Percentiles rank a stretch among this genome's conserved stretches.
Conservation (phyloP, 2,329 filamentous ascomycete genomes). For the Pyrenochaeta sp. region DNA sequence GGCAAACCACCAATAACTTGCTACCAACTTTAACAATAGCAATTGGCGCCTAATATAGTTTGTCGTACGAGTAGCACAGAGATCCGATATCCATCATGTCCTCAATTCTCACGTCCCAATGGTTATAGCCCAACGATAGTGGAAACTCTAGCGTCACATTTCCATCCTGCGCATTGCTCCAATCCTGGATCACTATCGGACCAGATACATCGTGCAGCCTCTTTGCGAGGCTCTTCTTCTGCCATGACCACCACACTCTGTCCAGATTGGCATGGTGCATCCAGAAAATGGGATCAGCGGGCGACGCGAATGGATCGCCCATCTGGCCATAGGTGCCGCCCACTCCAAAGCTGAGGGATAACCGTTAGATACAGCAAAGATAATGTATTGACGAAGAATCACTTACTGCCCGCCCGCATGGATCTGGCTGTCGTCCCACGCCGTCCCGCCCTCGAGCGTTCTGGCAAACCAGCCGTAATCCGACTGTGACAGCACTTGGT, state of each 20-base stretch:
- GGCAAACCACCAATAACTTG: background rate
- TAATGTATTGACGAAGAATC: background rate
- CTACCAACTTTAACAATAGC: background rate
- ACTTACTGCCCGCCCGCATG: constrained; percentile 14
- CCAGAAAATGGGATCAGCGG: constrained; percentile 55
- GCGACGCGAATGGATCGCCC: constrained; percentile 47
- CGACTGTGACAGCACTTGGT: constrained; percentile 9
- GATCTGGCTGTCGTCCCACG: constrained; percentile 9
- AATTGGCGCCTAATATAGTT: background rate
- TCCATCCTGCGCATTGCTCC: constrained; percentile 45
- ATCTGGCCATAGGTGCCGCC: constrained; percentile 8
- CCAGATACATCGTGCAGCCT: constrained; percentile 50
- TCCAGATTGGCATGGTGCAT: constrained; percentile 58
- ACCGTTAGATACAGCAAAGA: background rate
- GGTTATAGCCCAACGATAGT: constrained; percentile 43
- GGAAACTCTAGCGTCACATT: constrained; percentile 53
- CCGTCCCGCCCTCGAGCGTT: constrained; percentile 7
- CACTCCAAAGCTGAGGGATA: constrained; percentile 6
- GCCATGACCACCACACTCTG: constrained; percentile 59
- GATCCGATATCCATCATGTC: constrained; percentile 7
- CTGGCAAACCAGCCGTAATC: constrained; percentile 13
- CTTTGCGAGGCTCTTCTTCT: constrained; percentile 48
- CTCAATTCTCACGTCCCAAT: background rate
- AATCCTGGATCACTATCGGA: constrained; percentile 48
- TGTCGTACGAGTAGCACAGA: constrained; percentile 4